These are phyloP conservation scores for Curvularia sp. DNA, from an alignment of 2,329 filamentous ascomycete genomes.

Conservation along the genomic window DNA sequence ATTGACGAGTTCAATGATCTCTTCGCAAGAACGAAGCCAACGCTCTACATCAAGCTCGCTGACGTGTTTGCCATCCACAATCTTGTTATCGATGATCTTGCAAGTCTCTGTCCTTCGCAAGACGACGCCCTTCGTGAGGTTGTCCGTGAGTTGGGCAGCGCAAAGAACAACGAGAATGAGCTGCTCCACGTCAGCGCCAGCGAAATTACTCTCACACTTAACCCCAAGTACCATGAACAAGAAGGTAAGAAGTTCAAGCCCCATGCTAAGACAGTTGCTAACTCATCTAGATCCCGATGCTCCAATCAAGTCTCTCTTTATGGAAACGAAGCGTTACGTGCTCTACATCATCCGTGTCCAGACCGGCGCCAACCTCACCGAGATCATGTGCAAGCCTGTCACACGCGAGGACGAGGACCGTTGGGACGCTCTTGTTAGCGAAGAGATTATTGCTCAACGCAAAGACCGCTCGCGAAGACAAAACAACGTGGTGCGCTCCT, in stretches of 20 bases:
- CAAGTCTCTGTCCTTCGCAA: conserved; percentile 75
- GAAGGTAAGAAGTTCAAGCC: conserved; percentile 62
- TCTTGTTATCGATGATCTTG: conserved; percentile 80
- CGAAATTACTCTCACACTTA: conserved; percentile 90
- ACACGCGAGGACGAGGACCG: conserved; percentile 85
- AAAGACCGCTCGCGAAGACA: conserved; percentile 60
- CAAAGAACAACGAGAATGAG: conserved; percentile 95
- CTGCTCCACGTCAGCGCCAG: conserved; percentile 84
- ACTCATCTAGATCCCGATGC: conserved; percentile 78
- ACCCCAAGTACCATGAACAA: conserved; percentile 85
- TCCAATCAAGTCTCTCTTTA: conserved; percentile 89
- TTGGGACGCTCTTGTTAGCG: conserved; percentile 81
- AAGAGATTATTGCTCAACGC: conserved; percentile 69
- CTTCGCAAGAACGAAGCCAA: conserved; percentile 94
- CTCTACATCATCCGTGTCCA: conserved; percentile 98
- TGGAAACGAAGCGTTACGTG: conserved; percentile 97
- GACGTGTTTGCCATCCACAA: conserved; percentile 97
- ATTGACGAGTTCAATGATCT: conserved; percentile 99
- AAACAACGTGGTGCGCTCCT: conserved; percentile 66
- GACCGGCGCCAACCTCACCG: conserved; percentile 87
- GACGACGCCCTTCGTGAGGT: conserved; percentile 92
- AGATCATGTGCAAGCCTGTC: conserved; percentile 92
- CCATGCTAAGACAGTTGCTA: conserved; percentile 23
- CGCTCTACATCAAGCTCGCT: conserved; percentile 98
- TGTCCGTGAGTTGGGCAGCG: conserved; percentile 90